A percentile compares a stretch with the other conserved stretches of the same genome.
Evolutionary conservation across 2,329 filamentous ascomycete genomes (phyloP).

Genomic region (Uncinocarpus reesii): DNA sequence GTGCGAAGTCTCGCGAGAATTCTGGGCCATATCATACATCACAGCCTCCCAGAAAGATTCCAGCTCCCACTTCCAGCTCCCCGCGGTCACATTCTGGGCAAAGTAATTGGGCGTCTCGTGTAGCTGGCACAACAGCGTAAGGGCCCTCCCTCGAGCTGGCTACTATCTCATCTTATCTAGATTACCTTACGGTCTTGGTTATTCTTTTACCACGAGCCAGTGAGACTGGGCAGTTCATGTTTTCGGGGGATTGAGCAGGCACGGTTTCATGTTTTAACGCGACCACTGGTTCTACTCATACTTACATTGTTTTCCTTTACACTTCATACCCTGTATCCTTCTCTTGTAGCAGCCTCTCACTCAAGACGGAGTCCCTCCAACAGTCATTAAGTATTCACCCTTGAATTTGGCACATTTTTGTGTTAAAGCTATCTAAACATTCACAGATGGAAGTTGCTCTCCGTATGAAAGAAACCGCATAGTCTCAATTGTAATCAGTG

Average conservation of each 20-base stretch:
- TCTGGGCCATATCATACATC: slow-evolving; percentile 28
- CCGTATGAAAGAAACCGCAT: background rate
- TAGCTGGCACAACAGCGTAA: slow-evolving; percentile 6
- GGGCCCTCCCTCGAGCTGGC: background rate
- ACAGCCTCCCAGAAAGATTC: slow-evolving; percentile 13
- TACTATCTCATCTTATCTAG: background rate
- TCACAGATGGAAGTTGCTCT: background rate
- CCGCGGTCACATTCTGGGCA: slow-evolving; percentile 2
- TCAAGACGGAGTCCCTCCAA: background rate
- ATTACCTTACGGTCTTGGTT: slow-evolving; percentile 1
- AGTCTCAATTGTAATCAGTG: background rate
- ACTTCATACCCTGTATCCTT: background rate
- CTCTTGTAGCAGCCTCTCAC: background rate
- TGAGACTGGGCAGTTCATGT: background rate
- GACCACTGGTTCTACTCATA: background rate
- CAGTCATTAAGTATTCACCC: background rate
- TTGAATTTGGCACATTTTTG: background rate
- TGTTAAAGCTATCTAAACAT: background rate
- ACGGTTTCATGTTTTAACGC: slow-evolving; percentile 1
- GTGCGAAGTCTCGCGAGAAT: slow-evolving; percentile 34
- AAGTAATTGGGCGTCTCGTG: slow-evolving; percentile 11
- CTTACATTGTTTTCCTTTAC: background rate
- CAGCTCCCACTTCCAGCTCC: slow-evolving; percentile 5
- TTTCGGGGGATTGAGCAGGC: background rate
- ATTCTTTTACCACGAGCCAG: background rate